Percentiles rank a stretch among this genome's conserved stretches.
These are phyloP conservation scores for Astragalus glycyphyllos DNA, from an alignment of 306 rosid species.

Conservation along the genomic window DNA sequence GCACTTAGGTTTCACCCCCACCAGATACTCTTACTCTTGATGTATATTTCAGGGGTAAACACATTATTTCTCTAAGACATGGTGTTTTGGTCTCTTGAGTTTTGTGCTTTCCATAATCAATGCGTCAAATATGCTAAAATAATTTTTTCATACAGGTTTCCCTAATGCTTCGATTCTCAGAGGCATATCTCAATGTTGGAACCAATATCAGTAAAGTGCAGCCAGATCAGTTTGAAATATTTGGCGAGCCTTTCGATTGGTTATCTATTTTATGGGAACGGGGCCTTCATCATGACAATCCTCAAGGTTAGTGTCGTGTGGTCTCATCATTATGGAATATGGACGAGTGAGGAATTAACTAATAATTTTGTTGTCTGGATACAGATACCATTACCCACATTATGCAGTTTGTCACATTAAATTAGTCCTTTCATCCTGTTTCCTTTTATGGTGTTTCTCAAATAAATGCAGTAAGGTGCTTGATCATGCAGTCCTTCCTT, in stretches of 20 bases:
- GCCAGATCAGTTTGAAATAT: constrained; percentile 54
- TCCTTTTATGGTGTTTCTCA: constrained; percentile 35
- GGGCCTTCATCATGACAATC: constrained; percentile 90
- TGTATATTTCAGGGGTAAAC: constrained; percentile 14
- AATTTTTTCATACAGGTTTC: constrained; percentile 62
- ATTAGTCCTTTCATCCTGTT: constrained; percentile 29
- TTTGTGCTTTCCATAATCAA: constrained; percentile 18
- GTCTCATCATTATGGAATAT: constrained; percentile 33
- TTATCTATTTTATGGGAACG: constrained; percentile 89
- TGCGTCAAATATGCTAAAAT: constrained; percentile 37
- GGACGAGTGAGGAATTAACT: constrained; percentile 22
- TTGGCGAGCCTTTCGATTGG: constrained; percentile 70
- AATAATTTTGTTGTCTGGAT: constrained; percentile 19
- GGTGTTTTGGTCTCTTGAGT: constrained; percentile 25
- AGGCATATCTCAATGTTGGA: constrained; percentile 46
- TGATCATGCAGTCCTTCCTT: constrained; percentile 90
- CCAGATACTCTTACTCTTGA: neutral
- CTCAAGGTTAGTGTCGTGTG: constrained; percentile 65
- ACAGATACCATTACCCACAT: neutral
- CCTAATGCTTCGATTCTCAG: constrained; percentile 72
- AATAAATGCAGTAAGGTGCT: constrained; percentile 85
- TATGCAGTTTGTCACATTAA: constrained; percentile 22
- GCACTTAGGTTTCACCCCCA: neutral
- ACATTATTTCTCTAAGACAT: constrained; percentile 14
- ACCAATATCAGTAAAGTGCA: constrained; percentile 45